These are phyloP conservation scores for Picochlorum sp. DNA, from an alignment of 139 green algal species.

Conservation along the genomic window DNA sequence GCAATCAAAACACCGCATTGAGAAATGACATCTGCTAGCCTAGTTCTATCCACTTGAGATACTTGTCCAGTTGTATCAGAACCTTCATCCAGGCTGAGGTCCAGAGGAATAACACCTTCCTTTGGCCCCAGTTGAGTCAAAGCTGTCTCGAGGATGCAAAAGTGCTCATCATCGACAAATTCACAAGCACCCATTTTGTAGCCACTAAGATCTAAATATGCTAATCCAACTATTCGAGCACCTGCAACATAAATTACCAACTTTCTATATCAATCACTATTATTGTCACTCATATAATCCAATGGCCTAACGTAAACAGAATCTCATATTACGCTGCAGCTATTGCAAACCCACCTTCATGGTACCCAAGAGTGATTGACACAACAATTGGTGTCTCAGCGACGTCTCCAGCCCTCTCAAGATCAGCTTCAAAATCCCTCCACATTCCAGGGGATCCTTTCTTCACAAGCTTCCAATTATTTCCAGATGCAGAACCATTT, in stretches of 20 bases:
- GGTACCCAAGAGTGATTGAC: conserved; percentile 21
- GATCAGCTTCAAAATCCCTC: conserved; percentile 74
- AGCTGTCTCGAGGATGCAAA: conserved; percentile 66
- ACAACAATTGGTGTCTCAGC: conserved; percentile 57
- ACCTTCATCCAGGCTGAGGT: not conserved
- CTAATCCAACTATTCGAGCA: conserved; percentile 54
- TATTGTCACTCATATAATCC: too few relatives aligned
- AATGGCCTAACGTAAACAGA: not conserved
- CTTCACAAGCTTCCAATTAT: conserved; percentile 27
- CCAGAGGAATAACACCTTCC: conserved; percentile 66
- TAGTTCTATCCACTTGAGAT: conserved; percentile 5
- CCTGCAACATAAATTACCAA: conserved; percentile 21
- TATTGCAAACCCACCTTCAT: not conserved
- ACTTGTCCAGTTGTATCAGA: not conserved
- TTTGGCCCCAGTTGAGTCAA: conserved; percentile 70
- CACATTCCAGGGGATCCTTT: conserved; percentile 63
- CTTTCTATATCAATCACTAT: conserved; percentile 11
- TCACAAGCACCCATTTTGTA: conserved; percentile 57
- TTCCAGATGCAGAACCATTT: conserved; percentile 32
- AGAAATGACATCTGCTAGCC: conserved; percentile 45
- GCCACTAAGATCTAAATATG: conserved; percentile 49
- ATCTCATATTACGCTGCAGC: too few relatives aligned
- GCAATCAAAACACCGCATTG: conserved; percentile 58
- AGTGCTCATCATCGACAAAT: conserved; percentile 75
- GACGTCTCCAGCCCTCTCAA: conserved; percentile 53